Evolutionary conservation across 2,329 filamentous ascomycete species (phyloP).

Genomic region (Hysterium pulicare): DNA sequence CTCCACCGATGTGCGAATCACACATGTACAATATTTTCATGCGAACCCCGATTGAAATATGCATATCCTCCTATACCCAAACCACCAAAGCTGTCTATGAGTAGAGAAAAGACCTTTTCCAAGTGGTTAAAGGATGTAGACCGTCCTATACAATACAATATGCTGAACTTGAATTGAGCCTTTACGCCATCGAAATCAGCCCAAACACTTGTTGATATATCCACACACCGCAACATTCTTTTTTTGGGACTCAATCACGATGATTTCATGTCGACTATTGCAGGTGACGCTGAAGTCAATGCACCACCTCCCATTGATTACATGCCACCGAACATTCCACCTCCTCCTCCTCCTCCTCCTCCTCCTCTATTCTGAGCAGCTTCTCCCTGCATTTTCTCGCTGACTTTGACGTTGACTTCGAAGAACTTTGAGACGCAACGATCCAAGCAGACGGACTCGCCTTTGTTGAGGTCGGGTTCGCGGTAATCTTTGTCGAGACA

Average conservation of each 20-base stretch:
- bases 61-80: no score
- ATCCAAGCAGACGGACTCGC: slow-evolving; percentile 96
- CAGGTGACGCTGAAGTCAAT: no score
- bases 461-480: slow-evolving; percentile 96
- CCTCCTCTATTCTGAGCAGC: slow-evolving; percentile 64
- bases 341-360: slow-evolving; percentile 40
- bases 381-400: slow-evolving; percentile 91
- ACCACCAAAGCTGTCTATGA: background rate
- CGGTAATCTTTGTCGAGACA: slow-evolving; percentile 91
- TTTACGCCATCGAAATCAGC: background rate
- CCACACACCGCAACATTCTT: background rate
- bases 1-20: no score
- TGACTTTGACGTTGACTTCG: slow-evolving; percentile 96
- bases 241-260: background rate
- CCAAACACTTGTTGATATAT: background rate
- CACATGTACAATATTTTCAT: no score
- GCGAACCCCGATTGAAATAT: no score
- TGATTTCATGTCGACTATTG: no score
- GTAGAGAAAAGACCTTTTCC: background rate
- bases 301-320: no score
- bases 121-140: background rate
- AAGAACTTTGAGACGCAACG: slow-evolving; percentile 98
- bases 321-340: slow-evolving; percentile 23
- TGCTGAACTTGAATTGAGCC: background rate
- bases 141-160: background rate